A percentile compares a stretch with the other conserved stretches of the same genome.
Conservation (phyloP, 805 yeast genomes). For the Metschnikowia kofuensis region DNA sequence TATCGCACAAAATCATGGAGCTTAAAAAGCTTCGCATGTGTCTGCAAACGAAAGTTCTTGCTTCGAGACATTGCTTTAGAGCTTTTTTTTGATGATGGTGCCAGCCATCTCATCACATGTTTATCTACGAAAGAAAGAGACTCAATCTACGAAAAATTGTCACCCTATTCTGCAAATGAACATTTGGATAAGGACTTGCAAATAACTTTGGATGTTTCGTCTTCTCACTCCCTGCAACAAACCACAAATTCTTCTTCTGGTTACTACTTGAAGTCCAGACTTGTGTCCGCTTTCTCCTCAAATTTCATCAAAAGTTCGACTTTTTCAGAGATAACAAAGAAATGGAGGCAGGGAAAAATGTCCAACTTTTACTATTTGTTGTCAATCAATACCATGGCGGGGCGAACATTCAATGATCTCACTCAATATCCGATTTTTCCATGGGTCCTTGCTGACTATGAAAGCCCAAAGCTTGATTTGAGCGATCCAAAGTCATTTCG, state of each 20-base stretch:
- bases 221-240: conserved; percentile 21
- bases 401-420: conserved; percentile 82
- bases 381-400: conserved; percentile 79
- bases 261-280: conserved; percentile 23
- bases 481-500: conserved; percentile 59
- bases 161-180: conserved; percentile 46
- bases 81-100: conserved; percentile 69
- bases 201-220: conserved; percentile 51
- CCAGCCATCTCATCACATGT: conserved; percentile 67
- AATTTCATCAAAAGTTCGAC: conserved; percentile 23
- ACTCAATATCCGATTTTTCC: conserved; percentile 93
- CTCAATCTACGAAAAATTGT: conserved; percentile 47
- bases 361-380: conserved; percentile 82
- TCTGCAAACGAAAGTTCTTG: conserved; percentile 72
- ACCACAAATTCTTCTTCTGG: conserved; percentile 15
- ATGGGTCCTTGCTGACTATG: conserved; percentile 84
- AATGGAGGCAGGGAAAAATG: conserved; percentile 75
- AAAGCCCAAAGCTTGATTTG: conserved; percentile 67
- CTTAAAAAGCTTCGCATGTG: conserved; percentile 54
- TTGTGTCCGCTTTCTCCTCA: conserved; percentile 36
- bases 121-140: conserved; percentile 54
- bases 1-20: conserved; percentile 63
- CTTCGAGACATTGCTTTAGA: conserved; percentile 81
- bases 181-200: conserved; percentile 54
- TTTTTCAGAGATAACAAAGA: conserved; percentile 46